A percentile compares a stretch with the other conserved stretches of the same genome.
phyloP scores from a whole-genome alignment of 2,329 filamentous ascomycete genomes.

The Myriosclerotinia curreyana region DNA sequence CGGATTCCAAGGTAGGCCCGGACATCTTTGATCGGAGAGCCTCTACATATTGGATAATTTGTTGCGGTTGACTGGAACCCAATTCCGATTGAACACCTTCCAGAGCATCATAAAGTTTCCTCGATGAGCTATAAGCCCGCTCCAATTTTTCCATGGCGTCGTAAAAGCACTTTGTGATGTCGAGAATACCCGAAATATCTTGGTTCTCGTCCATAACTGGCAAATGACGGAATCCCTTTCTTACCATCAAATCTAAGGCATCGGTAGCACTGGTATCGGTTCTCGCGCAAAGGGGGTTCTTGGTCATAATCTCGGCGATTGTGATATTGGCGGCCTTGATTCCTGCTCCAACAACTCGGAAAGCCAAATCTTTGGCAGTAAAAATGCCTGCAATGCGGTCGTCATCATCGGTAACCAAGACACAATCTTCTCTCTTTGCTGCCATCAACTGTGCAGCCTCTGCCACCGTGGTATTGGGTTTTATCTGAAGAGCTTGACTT shows the following conservation, averaged over 20 bases:
- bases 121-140: slow-evolving; percentile 94
- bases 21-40: slow-evolving; percentile 96
- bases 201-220: slow-evolving; percentile 99
- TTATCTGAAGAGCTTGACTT: slow-evolving; percentile 95
- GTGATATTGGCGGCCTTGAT: slow-evolving; percentile 86
- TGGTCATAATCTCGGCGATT: slow-evolving; percentile 99
- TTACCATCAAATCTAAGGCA: slow-evolving; percentile 94
- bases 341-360: slow-evolving; percentile 89
- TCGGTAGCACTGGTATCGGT: slow-evolving; percentile 98
- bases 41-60: slow-evolving; percentile 99
- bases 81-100: slow-evolving; percentile 98
- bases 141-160: slow-evolving; percentile 99
- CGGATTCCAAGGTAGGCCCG: slow-evolving; percentile 90
- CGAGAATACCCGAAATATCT: slow-evolving; percentile 94
- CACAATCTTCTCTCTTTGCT: slow-evolving; percentile 96
- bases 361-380: slow-evolving; percentile 96
- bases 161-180: slow-evolving; percentile 99
- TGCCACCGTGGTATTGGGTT: slow-evolving; percentile 87
- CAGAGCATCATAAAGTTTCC: slow-evolving; percentile 94
- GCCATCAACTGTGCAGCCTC: slow-evolving; percentile 99
- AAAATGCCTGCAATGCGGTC: slow-evolving; percentile 98
- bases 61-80: slow-evolving; percentile 91
- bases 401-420: slow-evolving; percentile 95
- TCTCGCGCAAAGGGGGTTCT: slow-evolving; percentile 94
- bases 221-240: slow-evolving; percentile 95